Percentiles rank a stretch among this genome's conserved stretches.
phyloP scores from a whole-genome alignment of 106 monocot genomes.

The Agapanthus africanus region DNA sequence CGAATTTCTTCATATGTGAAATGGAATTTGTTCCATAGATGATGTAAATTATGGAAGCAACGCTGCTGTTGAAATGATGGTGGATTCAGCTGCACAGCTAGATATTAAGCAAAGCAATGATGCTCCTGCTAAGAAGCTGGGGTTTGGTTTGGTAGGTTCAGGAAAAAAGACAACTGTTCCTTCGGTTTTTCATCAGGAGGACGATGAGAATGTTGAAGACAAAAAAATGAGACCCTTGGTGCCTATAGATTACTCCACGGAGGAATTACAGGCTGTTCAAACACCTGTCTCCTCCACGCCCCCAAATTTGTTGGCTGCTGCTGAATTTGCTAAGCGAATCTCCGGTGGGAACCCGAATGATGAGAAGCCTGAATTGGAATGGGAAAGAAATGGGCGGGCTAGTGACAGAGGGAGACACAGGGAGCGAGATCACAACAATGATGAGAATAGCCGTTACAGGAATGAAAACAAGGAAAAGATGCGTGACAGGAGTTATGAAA shows the following conservation, averaged over 20 bases:
- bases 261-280: constrained; percentile 81
- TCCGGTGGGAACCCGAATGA: constrained; percentile 53
- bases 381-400: constrained; percentile 44
- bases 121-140: constrained; percentile 59
- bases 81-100: constrained; percentile 12
- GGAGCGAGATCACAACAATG: constrained; percentile 43
- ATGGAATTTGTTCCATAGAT: constrained; percentile 24
- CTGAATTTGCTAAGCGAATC: constrained; percentile 90
- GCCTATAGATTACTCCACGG: constrained; percentile 91
- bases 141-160: constrained; percentile 77
- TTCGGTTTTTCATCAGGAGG: constrained; percentile 84
- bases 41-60: constrained; percentile 31
- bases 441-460: constrained; percentile 20
- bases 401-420: constrained; percentile 48
- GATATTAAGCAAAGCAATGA: constrained; percentile 60
- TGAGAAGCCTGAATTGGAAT: constrained; percentile 57
- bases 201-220: constrained; percentile 79
- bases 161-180: constrained; percentile 75
- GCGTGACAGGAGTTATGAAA: constrained; percentile 44
- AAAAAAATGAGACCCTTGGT: constrained; percentile 95
- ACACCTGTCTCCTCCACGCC: constrained; percentile 26
- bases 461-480: constrained; percentile 53
- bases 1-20: constrained; percentile 3
- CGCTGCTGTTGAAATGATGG: constrained; percentile 18
- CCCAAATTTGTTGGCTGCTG: constrained; percentile 66